These are phyloP conservation scores for Hyaloraphidium curvatum DNA, from an alignment of 192 early-diverging fungal genomes.

Conservation along the genomic window DNA sequence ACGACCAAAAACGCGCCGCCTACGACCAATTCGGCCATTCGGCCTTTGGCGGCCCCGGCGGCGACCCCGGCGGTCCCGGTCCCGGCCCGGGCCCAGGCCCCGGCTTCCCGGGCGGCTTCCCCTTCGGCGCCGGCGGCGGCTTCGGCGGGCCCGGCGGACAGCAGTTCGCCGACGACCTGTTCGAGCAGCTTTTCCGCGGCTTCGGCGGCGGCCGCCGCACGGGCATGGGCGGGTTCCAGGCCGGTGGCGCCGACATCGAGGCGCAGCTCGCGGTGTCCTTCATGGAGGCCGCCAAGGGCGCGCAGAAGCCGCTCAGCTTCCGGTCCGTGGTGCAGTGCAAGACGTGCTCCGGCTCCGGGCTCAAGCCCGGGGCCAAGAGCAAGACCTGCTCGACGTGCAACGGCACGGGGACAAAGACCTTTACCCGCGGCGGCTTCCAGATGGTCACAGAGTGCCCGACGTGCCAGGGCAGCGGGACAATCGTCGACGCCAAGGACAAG, in stretches of 20 bases:
- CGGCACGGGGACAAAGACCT: constrained; percentile 66
- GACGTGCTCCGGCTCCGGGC: constrained; percentile 60
- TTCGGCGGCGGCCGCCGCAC: constrained; percentile 13
- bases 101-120: constrained; percentile 25
- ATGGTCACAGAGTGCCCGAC: constrained; percentile 64
- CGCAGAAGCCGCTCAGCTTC: constrained; percentile 41
- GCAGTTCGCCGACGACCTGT: constrained; percentile 43
- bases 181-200: constrained; percentile 53
- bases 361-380: constrained; percentile 52
- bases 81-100: constrained; percentile 5
- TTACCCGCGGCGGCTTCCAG: constrained; percentile 75
- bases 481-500: constrained; percentile 37
- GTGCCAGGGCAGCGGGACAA: constrained; percentile 66
- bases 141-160: constrained; percentile 29
- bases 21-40: constrained; percentile 82
- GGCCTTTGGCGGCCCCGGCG: constrained; percentile 13
- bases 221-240: constrained; percentile 8
- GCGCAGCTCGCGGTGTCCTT: constrained; percentile 48
- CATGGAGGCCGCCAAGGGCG: constrained; percentile 79
- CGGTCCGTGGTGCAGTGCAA: constrained; percentile 49
- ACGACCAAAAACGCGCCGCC: constrained; percentile 71
- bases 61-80: constrained; percentile 6
- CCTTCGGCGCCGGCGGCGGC: constrained; percentile 22
- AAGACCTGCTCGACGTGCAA: constrained; percentile 53
- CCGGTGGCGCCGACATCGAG: constrained; percentile 49